Base-by-base conservation (phyloP, 176 grass and related monocot genomes). In the Cenchrus purpureus region DNA sequence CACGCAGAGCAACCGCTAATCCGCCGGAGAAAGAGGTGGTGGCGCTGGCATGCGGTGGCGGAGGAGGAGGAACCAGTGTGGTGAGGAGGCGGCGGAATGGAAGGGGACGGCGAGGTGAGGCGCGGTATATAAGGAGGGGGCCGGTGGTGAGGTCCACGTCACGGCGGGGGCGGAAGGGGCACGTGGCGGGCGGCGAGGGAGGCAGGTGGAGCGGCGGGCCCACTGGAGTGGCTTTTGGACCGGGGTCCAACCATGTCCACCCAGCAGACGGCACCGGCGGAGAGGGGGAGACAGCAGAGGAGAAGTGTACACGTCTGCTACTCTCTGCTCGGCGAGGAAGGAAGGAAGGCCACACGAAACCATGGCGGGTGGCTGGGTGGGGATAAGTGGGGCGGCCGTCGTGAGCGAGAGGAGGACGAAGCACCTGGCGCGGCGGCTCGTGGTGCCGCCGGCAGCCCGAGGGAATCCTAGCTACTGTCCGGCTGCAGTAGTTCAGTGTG, bases 111-210 rank as follows among this genome's bases (percentile, higher is more conserved):
- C 37, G 68, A 54, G 79, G 51, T 19, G 0, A n/a, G 75, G 75
- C 28, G 50, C 34, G 59, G 88, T 82, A 85, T 90, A 87, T 88
- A 93, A 8, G 22, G 58, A 32, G 49, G 4, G 2, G 40, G 68
- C 34, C 1, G 80, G 71, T 67, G 68, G 80, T 83, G 87, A 74
- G 46, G 64, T 74, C 87, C 96, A 92, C 93, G 89, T 95, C 96
- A 92, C 66, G 10, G 57, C 40, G 19, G 48, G 15, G 19, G 49
- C 12, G 31, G 42, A 7, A 0, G 79, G 79, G 91, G 78, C 81
- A 90, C 96, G 96, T 98, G 96, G 91, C 91, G 67, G 25, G 78
- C 49, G 62, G 22, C 3, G 46, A 12, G 5, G 20, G 4, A 17
- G 15, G 10, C 32, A 17, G 28, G 78, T 86, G 82, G 83, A 76